Base-by-base conservation (phyloP, 495 filamentous ascomycete genomes). In the Aspergillus cavernicola region DNA sequence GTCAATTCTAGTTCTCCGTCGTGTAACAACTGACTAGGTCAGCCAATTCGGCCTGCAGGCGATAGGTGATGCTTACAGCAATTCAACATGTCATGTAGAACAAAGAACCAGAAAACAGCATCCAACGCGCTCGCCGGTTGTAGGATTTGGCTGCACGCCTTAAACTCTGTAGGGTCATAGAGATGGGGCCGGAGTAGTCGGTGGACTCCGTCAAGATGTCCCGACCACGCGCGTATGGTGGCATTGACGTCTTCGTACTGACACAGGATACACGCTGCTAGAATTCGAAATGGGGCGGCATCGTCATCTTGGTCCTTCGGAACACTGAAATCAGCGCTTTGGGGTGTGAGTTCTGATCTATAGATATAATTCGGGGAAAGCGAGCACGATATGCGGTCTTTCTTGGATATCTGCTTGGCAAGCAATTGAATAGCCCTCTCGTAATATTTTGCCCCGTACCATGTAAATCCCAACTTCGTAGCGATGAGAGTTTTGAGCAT, bases 1-100 rank as follows among this genome's bases (percentile, higher is more conserved):
- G 54, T 78, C 68, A 3, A 80, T 53, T 16, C 77, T 68, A 18
- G 74, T 78, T 28, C 67, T 66, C 13, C 65, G 65, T 36, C 67
- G 67, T 37, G 77, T 73, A 51, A 77, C 74, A 52, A 76, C 72
- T 71, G 52, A 1, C 44, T 16, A 15, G 12, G 11, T 43, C 15
- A 42, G 37, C 12, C 15, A 16, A 13, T 15, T 5, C 15, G 15
- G 3, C 13, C n/a, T n/a, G 16, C 18, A 32, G 15, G 7, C 4
- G 23, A 13, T 9, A 22, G 8, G 24, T 4, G 24, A 28, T 33
- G 13, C 61, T 46, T 26, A 60, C 61, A 56, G 13, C 47, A 32
- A 41, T 64, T 54, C 12, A 58, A 11, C 47, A 64, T 53, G 20
- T 64, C 61, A 54, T 60, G 43, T 11, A 60, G 15, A 6, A 54